These are phyloP conservation scores for Cyberlindnera mycetangii DNA, from an alignment of 805 yeast genomes.

Conservation along the genomic window DNA sequence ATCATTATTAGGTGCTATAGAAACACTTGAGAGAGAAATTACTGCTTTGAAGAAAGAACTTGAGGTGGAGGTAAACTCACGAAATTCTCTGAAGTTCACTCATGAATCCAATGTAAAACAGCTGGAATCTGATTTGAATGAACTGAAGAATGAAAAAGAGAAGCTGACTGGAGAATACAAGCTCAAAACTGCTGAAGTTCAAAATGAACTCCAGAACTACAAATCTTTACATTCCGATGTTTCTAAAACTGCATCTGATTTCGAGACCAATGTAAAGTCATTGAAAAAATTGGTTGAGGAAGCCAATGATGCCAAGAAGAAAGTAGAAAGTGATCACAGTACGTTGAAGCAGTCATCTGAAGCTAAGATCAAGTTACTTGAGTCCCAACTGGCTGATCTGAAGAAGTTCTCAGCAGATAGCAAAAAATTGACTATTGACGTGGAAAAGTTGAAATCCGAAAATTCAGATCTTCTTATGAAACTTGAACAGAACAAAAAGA, in stretches of 20 bases:
- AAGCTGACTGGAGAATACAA: slow-evolving; percentile 1
- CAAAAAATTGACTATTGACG: not conserved
- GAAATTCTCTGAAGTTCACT: not conserved
- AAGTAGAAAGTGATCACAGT: not conserved
- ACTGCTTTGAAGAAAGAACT: not conserved
- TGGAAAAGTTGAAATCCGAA: not conserved
- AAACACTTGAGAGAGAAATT: slow-evolving; percentile 6
- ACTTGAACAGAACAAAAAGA: not conserved
- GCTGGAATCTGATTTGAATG: slow-evolving; percentile 1
- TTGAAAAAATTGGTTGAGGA: not conserved
- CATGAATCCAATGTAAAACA: not conserved
- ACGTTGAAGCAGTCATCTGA: not conserved
- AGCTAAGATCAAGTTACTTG: not conserved
- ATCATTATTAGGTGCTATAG: not conserved
- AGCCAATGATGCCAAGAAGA: not conserved
- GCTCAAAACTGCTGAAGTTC: not conserved
- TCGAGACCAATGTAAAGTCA: slow-evolving; percentile 1
- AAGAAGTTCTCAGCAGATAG: not conserved
- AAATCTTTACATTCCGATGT: not conserved
- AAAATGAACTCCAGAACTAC: not conserved
- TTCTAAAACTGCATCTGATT: not conserved
- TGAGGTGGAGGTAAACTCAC: not conserved
- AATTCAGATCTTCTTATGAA: not conserved
- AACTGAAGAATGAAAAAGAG: slow-evolving; percentile 12
- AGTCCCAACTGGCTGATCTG: not conserved